Conservation (phyloP, 2,329 filamentous ascomycete species). For the Geosmithia putterillii region DNA sequence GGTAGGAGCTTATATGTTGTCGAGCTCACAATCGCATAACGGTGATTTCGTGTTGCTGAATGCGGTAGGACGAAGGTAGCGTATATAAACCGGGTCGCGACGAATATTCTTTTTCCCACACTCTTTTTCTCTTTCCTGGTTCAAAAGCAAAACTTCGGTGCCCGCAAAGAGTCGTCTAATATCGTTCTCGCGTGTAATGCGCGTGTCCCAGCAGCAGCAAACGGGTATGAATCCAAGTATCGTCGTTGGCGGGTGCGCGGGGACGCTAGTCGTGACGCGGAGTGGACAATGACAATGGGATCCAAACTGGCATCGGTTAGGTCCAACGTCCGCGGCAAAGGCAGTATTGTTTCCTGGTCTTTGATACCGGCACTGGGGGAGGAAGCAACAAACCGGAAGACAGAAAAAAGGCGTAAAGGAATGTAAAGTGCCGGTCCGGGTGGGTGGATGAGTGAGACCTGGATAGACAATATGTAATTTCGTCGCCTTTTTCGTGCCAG, state of each 20-base stretch:
- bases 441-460: neutral
- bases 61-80: no score
- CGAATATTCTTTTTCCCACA: no score
- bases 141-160: neutral
- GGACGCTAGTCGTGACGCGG: neutral
- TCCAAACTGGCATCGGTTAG: neutral
- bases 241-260: neutral
- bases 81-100: no score
- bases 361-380: neutral
- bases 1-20: constrained; percentile 1
- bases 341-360: neutral
- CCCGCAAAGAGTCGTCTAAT: neutral
- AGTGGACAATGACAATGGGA: neutral
- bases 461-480: neutral
- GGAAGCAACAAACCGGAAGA: neutral
- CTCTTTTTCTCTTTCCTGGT: neutral
- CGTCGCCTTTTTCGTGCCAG: constrained; percentile 4
- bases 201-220: neutral
- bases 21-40: constrained; percentile 12
- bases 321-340: neutral
- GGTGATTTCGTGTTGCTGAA: constrained; percentile 2
- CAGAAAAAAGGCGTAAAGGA: no score
- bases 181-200: neutral
- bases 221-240: neutral
- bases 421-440: neutral